Evolutionary conservation across 2,329 filamentous ascomycete genomes (phyloP), one percentile per base, ranked within the genome.

Genomic region (Exophiala aquamarina): DNA sequence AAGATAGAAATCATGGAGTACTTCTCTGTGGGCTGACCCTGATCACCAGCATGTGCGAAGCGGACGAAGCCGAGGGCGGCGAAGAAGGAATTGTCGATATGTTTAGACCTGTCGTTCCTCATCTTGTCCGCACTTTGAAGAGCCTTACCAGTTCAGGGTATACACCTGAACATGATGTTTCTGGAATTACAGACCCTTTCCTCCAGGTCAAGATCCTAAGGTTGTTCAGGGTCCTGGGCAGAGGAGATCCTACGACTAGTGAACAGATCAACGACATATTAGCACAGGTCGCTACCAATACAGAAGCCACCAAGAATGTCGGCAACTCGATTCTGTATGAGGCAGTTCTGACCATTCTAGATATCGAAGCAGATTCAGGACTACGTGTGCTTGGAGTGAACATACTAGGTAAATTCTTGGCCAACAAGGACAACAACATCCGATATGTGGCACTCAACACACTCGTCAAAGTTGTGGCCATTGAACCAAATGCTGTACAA

Each of bases 341-440:
- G 70, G 88, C 93, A 1, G 93, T 98, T 29, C 83, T 93, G 34
- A 98, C 93, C 0, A 98, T 98, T 58, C 82, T 98, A 39, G 93
- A 98, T 59, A 97, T 98, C 44, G 93, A 98, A 69, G 94, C 93
- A 17, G 94, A 98, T 65, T 95, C 93, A 8, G 92, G 93, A 28
- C 73, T 98, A 54, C 81, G 94, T 41, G 93, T 98, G 17, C 78
- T 98, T 19, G 93, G 93, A 62, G 93, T 98, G 59, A 98, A 98
- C 66, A 98, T 98, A 57, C 81, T 98, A 18, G 93, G 94, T 66
- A 98, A 97, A 66, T 98, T 98, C 71, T 72, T 98, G 53, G 86
- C 91, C n/a, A 98, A 98, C 74, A 85, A 92, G 60, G 93, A 98
- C 70, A 98, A 98, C 76, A 98, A 98, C 66, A 98, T 98, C 61